Percentiles rank a stretch among this genome's conserved stretches.
Evolutionary conservation across 371 early-diverging fungal species (phyloP).

Genomic region (Phascolomyces articulosus): DNA sequence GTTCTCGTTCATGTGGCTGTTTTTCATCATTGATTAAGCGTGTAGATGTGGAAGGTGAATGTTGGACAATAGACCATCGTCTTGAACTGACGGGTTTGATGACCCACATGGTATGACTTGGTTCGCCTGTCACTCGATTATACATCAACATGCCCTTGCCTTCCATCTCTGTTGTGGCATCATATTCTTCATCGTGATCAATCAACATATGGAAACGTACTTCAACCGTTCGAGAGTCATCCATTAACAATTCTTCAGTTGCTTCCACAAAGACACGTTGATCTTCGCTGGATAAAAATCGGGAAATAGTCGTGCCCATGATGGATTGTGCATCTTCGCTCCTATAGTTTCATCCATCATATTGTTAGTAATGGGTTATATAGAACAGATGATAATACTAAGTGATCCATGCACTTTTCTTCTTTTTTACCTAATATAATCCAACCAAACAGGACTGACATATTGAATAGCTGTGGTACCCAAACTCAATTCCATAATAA

Average conservation of each 20-base stretch:
- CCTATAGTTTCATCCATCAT: slow-evolving; percentile 4
- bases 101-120: slow-evolving; percentile 88
- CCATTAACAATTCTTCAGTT: slow-evolving; percentile 54
- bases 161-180: slow-evolving; percentile 72
- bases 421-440: slow-evolving; percentile 55
- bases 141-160: slow-evolving; percentile 93
- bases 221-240: slow-evolving; percentile 79
- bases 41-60: slow-evolving; percentile 4
- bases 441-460: slow-evolving; percentile 65
- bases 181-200: slow-evolving; percentile 21
- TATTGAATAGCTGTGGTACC: slow-evolving; percentile 50
- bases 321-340: slow-evolving; percentile 54
- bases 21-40: not conserved
- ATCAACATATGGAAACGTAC: slow-evolving; percentile 68
- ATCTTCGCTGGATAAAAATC: slow-evolving; percentile 38
- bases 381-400: no score
- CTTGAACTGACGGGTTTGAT: slow-evolving; percentile 53
- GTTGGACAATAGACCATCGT: slow-evolving; percentile 20
- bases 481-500: slow-evolving; percentile 67
- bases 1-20: not conserved
- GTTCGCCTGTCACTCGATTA: slow-evolving; percentile 66
- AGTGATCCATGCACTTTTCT: no score
- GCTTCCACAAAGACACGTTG: slow-evolving; percentile 20
- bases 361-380: not conserved
- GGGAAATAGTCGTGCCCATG: slow-evolving; percentile 49